phyloP scores from a whole-genome alignment of 768 basidiomycete genomes.

The Leccinum longicurvipes region DNA sequence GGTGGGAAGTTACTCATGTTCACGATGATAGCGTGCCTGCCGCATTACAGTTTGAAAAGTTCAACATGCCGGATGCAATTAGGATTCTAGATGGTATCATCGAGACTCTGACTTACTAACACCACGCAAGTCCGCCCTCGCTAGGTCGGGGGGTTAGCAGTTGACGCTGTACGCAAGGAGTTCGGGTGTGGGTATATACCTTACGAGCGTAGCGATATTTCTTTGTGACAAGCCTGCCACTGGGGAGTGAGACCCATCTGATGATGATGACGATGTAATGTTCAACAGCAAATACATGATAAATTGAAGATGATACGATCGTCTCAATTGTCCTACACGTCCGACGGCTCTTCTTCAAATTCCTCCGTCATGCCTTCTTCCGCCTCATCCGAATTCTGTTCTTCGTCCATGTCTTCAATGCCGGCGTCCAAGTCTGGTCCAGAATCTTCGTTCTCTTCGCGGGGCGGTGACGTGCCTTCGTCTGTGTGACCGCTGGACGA shows the following conservation, averaged over 20 bases:
- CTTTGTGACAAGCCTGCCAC: neutral
- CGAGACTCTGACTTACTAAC: conserved; percentile 73
- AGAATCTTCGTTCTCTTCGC: conserved; percentile 41
- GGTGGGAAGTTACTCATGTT: neutral
- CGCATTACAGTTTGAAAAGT: conserved; percentile 85
- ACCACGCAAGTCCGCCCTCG: neutral
- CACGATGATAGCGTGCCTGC: conserved; percentile 61
- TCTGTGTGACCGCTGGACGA: conserved; percentile 32
- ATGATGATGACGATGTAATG: neutral
- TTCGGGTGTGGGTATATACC: neutral
- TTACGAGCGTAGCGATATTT: neutral
- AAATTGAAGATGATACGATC: neutral
- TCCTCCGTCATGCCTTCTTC: conserved; percentile 51
- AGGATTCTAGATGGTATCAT: conserved; percentile 80
- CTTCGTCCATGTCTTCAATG: conserved; percentile 42
- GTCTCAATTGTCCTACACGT: conserved; percentile 4
- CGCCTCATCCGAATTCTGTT: conserved; percentile 40
- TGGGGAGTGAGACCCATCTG: neutral
- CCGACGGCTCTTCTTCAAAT: conserved; percentile 45
- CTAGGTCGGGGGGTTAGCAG: neutral
- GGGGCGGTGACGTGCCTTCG: conserved; percentile 27
- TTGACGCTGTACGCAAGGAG: neutral
- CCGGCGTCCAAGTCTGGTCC: conserved; percentile 36
- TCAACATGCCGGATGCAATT: conserved; percentile 85
- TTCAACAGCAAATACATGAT: neutral